Evolutionary conservation across 352 stramenopile genomes (phyloP), one percentile per base, ranked within the genome.

Genomic region (Phytophthora pinifolia): DNA sequence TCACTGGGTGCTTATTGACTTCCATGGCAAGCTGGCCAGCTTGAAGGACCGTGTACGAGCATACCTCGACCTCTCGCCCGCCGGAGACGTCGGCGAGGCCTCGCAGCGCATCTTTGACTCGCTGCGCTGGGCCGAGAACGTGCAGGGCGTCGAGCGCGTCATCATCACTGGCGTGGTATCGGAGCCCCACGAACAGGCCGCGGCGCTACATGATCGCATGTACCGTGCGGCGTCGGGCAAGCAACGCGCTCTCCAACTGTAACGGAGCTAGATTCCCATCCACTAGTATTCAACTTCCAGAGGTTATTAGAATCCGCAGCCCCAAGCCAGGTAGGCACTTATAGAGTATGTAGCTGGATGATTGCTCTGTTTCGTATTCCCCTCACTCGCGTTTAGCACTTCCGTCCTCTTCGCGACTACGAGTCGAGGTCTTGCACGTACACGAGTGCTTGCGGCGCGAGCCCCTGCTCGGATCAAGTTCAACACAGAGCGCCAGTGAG

Each of bases 361-460:
- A 57, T 47, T n/a, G 29, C 13, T 54, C 34, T 48, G 48, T 46
- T 50, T 36, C 20, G 43, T 49, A 49, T 37, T 49, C 44, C 36
- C 17, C 20, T 50, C 44, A 4, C 29, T 56, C 15, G 43, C 55
- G 58, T 53, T 54, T 45, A 49, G 29, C 41, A 53, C 52, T 54
- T 59, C 17, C 29, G 36, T n/a, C 6, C 45, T 44, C 32, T 15
- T 48, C 18, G 25, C 17, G 30, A 17, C 59, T 80, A 94, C 43
- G 83, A 92, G 59, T 94, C 83, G 50, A 94, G 59, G 43, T 92
- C 82, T 62, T 94, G 83, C 17, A 94, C 83, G 42, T 72, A 94
- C 50, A 94, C 74, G 27, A 94, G 72, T 37, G 81, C 70, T 58
- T 91, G 83, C 27, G 83, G 83, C 9, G 75, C 72, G 20, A 94